Conservation (phyloP, 352 stramenopile species). For the Phytopythium boreale region DNA sequence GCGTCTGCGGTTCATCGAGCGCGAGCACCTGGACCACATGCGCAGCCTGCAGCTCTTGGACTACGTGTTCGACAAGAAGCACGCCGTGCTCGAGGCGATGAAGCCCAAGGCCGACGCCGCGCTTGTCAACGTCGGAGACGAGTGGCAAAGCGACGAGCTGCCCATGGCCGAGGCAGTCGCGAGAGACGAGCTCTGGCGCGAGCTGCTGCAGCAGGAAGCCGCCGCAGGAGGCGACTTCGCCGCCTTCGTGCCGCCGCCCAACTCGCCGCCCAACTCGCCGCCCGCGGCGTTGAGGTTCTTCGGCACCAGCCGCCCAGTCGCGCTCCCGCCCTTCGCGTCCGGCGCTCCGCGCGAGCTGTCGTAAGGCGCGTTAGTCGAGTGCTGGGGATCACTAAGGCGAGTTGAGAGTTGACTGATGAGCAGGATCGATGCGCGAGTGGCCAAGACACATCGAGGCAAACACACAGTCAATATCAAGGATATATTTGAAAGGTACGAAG, state of each 20-base stretch:
- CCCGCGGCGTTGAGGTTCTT: slow-evolving; percentile 69
- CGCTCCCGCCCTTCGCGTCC: slow-evolving; percentile 52
- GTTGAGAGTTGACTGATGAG: too few relatives aligned
- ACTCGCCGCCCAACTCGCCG: slow-evolving; percentile 62
- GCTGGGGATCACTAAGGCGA: background rate
- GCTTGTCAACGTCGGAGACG: slow-evolving; percentile 42
- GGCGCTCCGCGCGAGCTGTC: slow-evolving; percentile 29
- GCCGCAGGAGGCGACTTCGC: slow-evolving; percentile 28
- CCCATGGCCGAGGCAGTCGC: slow-evolving; percentile 26
- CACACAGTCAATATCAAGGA: slow-evolving; percentile 8
- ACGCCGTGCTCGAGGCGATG: slow-evolving; percentile 38
- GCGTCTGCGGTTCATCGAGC: slow-evolving; percentile 42
- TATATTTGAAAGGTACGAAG: slow-evolving; percentile 32
- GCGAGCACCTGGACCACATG: slow-evolving; percentile 63
- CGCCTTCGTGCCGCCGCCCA: slow-evolving; percentile 46
- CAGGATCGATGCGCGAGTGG: background rate
- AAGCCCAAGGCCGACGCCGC: slow-evolving; percentile 51
- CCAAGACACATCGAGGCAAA: background rate
- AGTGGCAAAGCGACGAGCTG: slow-evolving; percentile 22
- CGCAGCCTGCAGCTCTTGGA: slow-evolving; percentile 68
- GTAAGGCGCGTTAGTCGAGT: slow-evolving; percentile 4
- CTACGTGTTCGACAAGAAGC: slow-evolving; percentile 65
- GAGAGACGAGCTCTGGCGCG: slow-evolving; percentile 44
- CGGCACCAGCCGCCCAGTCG: slow-evolving; percentile 29
- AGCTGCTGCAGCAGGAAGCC: slow-evolving; percentile 38